Conservation (phyloP, 805 yeast genomes). For the Candida golubevii region DNA sequence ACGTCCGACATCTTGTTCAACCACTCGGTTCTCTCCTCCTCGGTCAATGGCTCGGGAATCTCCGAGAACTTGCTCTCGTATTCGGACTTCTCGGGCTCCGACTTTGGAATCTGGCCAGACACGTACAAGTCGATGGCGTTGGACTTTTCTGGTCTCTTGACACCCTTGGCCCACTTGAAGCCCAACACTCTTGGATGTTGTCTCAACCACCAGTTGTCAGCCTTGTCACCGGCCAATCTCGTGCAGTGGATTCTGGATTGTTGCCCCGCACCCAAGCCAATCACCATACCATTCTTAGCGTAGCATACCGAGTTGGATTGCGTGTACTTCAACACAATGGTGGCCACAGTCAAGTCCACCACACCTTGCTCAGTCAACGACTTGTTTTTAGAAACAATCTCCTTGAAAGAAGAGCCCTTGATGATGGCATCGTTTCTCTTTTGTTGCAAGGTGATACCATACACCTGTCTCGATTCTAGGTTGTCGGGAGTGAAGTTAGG, state of each 20-base stretch:
- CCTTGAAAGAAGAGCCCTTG: constrained; percentile 84
- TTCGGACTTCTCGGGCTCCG: constrained; percentile 90
- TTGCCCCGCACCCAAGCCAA: constrained; percentile 99
- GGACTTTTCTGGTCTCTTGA: constrained; percentile 97
- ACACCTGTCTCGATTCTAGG: constrained; percentile 89
- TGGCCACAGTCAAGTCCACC: constrained; percentile 93
- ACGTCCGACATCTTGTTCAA: constrained; percentile 73
- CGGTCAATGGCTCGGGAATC: constrained; percentile 79
- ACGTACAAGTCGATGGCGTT: constrained; percentile 96
- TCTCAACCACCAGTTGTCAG: constrained; percentile 99
- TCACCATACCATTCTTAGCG: constrained; percentile 98
- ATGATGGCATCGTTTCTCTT: constrained; percentile 97
- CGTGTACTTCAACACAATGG: constrained; percentile 94
- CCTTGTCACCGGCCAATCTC: constrained; percentile 98
- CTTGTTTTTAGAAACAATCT: constrained; percentile 84
- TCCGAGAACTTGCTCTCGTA: constrained; percentile 84
- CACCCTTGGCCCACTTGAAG: constrained; percentile 97
- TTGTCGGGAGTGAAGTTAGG: constrained; percentile 84
- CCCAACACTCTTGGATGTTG: constrained; percentile 93
- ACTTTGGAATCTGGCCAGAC: constrained; percentile 82
- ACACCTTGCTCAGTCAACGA: constrained; percentile 86
- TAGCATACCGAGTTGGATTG: constrained; percentile 98
- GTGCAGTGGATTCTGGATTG: constrained; percentile 99
- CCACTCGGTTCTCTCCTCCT: constrained; percentile 87
- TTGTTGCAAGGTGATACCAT: constrained; percentile 92